These are phyloP conservation scores for Dactylellina leptospora DNA, from an alignment of 2,329 filamentous ascomycete species.

Conservation along the genomic window DNA sequence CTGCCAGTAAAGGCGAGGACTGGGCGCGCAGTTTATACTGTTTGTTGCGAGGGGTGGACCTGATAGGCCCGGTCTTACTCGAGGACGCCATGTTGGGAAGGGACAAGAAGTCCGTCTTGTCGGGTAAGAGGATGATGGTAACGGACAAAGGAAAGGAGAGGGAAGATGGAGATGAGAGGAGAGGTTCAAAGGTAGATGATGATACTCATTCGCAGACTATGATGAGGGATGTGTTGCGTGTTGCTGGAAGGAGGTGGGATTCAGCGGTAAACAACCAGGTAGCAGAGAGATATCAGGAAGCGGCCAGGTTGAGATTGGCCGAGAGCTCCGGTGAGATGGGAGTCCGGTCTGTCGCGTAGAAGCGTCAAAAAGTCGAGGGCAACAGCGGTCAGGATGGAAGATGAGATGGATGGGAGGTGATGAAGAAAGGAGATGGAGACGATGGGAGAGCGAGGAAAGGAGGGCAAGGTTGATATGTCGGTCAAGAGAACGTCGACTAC, in stretches of 20 bases:
- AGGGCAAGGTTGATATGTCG: not conserved
- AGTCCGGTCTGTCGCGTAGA: not conserved
- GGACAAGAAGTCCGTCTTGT: not conserved
- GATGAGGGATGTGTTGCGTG: conserved; percentile 1
- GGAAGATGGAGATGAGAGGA: conserved; percentile 5
- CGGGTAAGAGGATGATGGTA: conserved; percentile 4
- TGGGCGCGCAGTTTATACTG: not conserved
- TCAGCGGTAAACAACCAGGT: conserved; percentile 3
- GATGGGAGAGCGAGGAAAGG: not conserved
- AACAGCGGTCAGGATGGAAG: not conserved
- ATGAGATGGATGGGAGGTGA: not conserved
- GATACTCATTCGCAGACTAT: conserved; percentile 9
- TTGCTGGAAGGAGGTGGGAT: not conserved
- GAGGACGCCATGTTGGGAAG: conserved; percentile 25
- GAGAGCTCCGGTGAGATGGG: not conserved
- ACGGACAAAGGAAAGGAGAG: conserved; percentile 14
- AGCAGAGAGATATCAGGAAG: conserved; percentile 1
- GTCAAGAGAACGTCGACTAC: not conserved
- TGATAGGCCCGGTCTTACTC: conserved; percentile 18
- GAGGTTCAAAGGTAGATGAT: not conserved
- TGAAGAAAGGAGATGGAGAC: conserved; percentile 15
- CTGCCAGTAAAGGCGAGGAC: not conserved
- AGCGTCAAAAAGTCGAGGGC: conserved; percentile 1
- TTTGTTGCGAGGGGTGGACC: conserved; percentile 20
- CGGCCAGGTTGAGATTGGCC: not conserved